Conservation (phyloP, 179 eudicot genomes). For the Spinacia oleracea region DNA sequence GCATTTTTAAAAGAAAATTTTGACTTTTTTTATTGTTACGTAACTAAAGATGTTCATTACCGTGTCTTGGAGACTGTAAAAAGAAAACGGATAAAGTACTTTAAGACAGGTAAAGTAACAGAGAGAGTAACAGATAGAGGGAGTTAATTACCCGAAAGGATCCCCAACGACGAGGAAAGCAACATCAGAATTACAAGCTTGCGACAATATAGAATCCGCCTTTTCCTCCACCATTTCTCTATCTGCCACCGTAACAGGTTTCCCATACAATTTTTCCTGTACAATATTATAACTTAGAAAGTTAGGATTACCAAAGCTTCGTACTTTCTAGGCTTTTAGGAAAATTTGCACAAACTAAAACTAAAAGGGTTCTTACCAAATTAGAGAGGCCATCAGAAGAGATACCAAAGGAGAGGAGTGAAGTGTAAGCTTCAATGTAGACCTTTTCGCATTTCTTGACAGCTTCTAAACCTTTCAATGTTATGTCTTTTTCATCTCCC, state of each 20-base stretch:
- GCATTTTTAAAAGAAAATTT: too few species aligned
- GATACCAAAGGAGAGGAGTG: conserved; percentile 83
- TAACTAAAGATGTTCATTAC: too few species aligned
- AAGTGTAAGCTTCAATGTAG: conserved; percentile 89
- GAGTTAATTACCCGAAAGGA: conserved; percentile 95
- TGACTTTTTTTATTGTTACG: too few species aligned
- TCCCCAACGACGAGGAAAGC: conserved; percentile 90
- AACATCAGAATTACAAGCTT: conserved; percentile 63
- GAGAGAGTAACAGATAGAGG: background rate
- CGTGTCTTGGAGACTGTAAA: too few species aligned
- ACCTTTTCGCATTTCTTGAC: conserved; percentile 58
- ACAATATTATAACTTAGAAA: conserved; percentile 12
- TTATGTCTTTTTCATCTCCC: conserved; percentile 89
- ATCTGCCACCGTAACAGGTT: conserved; percentile 61
- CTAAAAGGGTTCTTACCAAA: conserved; percentile 36
- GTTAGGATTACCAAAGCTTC: background rate
- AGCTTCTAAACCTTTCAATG: conserved; percentile 79
- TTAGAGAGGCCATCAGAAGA: conserved; percentile 63
- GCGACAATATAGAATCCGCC: conserved; percentile 57
- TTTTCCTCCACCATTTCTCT: conserved; percentile 95
- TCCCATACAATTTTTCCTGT: conserved; percentile 78
- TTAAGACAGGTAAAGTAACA: too few species aligned
- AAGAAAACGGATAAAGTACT: background rate
- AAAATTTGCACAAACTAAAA: background rate
- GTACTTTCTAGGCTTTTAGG: background rate